A percentile compares a stretch with the other conserved stretches of the same genome.
Evolutionary conservation across 2,329 filamentous ascomycete species (phyloP).

Genomic region (Talaromyces sp.): DNA sequence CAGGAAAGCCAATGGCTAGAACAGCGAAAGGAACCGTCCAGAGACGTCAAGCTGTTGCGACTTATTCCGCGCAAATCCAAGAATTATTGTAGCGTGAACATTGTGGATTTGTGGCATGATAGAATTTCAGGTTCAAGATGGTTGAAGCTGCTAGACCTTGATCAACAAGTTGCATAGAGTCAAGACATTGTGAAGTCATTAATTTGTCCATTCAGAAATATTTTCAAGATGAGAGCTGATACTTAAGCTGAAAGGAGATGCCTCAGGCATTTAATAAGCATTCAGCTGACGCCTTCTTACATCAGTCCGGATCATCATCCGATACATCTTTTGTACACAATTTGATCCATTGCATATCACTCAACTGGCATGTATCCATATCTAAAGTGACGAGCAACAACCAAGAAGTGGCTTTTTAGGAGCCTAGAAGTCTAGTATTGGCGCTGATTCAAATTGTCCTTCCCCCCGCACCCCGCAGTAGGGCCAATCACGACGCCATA

Average conservation of each 20-base stretch:
- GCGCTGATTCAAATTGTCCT: not conserved
- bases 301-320: not conserved
- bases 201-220: not conserved
- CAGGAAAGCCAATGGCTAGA: constrained; percentile 7
- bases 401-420: too few species aligned
- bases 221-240: not conserved
- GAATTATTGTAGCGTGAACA: not conserved
- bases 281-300: not conserved
- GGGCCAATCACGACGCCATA: not conserved
- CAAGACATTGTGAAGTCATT: not conserved
- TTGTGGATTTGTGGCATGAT: too few species aligned
- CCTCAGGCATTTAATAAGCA: not conserved
- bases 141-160: not conserved
- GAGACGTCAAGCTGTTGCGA: constrained; percentile 2
- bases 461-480: not conserved
- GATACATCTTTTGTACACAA: not conserved
- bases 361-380: too few species aligned
- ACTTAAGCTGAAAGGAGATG: not conserved
- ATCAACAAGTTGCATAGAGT: not conserved
- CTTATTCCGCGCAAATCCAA: constrained; percentile 2
- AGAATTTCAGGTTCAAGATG: not conserved
- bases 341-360: not conserved
- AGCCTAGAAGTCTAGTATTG: not conserved
- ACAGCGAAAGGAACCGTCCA: constrained; percentile 8
- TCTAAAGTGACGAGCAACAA: too few species aligned